Base-by-base conservation (phyloP, 495 filamentous ascomycete genomes). In the Staphylotrichum longicolle region DNA sequence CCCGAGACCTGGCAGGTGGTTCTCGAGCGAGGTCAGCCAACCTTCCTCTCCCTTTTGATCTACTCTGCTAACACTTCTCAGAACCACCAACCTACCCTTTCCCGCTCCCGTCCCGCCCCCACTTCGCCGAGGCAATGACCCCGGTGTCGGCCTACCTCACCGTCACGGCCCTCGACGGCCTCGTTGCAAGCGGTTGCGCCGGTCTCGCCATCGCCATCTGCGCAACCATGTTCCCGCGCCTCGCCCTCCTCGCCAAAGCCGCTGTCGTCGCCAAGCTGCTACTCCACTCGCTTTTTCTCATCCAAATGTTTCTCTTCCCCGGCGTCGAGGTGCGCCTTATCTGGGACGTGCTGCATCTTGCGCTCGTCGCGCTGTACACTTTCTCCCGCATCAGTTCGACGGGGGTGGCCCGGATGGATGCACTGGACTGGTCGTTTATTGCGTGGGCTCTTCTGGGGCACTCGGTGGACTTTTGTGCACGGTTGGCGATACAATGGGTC, bases 111-210 rank as follows among this genome's bases (percentile, higher is more conserved):
- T n/a, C 54, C 10, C 66, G 64, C 4, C 55, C 64, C 7, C 59
- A 61, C 32, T 41, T 64, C 53, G 40, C 45, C 33, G 64, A 69
- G 33, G 64, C 65, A 1, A 60, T 65, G 0, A 63, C 57, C 2
- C 63, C 67, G 0, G 46, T 66, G 0, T 55, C 64, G 5, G 41
- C 67, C 27, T 61, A 64, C 45, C 60, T 69, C 6, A 33, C 56
- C 5, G 33, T 69, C 7, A 69, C 67, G 10, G 67, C 67, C 12
- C 48, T 69, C 40, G 67, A 69, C 27, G 67, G 67, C 5, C 64
- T 69, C 35, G 62, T 69, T 3, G 64, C 67, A 0, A 55, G 50
- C 7, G 62, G 62, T 10, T 67, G 54, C 40, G 64, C 67, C 44
- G 65, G 64, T 27, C 53, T 69, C 7, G 59, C 49, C 9, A 64